These are phyloP conservation scores for Rhynchospora pubera DNA, from an alignment of 176 grass and related monocot genomes.

Conservation along the genomic window DNA sequence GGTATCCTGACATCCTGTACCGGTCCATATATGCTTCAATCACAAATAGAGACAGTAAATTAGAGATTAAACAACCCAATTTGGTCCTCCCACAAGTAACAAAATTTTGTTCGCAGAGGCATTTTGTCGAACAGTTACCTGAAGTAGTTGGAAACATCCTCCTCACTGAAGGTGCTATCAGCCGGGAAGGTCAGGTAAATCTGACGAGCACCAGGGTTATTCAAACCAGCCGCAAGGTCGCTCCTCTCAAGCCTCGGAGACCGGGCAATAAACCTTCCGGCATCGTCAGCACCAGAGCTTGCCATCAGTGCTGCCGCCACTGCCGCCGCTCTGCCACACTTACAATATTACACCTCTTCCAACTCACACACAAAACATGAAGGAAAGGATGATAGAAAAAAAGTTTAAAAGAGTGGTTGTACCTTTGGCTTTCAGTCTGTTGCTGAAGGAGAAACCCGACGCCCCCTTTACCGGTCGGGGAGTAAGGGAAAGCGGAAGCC, in stretches of 20 bases:
- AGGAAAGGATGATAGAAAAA: neutral
- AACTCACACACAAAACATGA: neutral
- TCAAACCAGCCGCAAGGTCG: slow-evolving; percentile 28
- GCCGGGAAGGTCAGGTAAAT: slow-evolving; percentile 89
- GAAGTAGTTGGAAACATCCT: slow-evolving; percentile 84
- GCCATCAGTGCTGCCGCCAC: slow-evolving; percentile 42
- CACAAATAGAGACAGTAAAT: neutral
- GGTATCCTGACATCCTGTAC: slow-evolving; percentile 95
- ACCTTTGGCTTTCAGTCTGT: slow-evolving; percentile 62
- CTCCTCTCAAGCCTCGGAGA: slow-evolving; percentile 48
- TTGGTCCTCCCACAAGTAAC: neutral
- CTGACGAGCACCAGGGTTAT: slow-evolving; percentile 49
- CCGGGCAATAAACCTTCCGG: slow-evolving; percentile 41
- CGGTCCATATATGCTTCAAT: slow-evolving; percentile 69
- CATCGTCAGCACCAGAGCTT: slow-evolving; percentile 31
- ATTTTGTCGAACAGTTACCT: slow-evolving; percentile 42
- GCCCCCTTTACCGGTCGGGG: slow-evolving; percentile 27
- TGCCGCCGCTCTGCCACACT: slow-evolving; percentile 27
- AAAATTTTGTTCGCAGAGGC: neutral
- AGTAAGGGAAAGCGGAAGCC: slow-evolving; percentile 59
- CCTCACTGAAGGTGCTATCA: slow-evolving; percentile 75
- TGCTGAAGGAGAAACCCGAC: slow-evolving; percentile 46
- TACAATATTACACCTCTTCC: neutral
- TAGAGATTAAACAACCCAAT: neutral
- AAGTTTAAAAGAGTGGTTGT: neutral